These are phyloP conservation scores for Triticum aestivum DNA, from an alignment of 176 grass and related monocot genomes.

Conservation along the genomic window IWGSC_CS_RefSeq_v2.1 NC_057807.1:401363252-401363751, in stretches of 20 bases:
- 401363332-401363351: conserved; percentile 1
- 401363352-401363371: conserved; percentile 39
- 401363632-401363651: neutral
- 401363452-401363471: neutral
- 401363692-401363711: conserved; percentile 47
- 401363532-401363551: conserved; percentile 2
- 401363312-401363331: neutral
- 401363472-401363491: conserved; percentile 20
- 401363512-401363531: neutral
- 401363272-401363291: conserved; percentile 18
- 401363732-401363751: conserved; percentile 3
- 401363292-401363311: neutral
- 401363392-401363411: neutral
- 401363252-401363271: conserved; percentile 25
- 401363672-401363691: conserved; percentile 77
- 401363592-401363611: conserved; percentile 74
- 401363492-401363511: neutral
- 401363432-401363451: conserved; percentile 27
- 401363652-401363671: conserved; percentile 49
- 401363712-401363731: neutral
- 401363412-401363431: conserved; percentile 46
- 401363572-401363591: conserved; percentile 46
- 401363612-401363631: conserved; percentile 38
- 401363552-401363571: conserved; percentile 38
- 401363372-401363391: conserved; percentile 37